Evolutionary conservation across 306 rosid genomes (phyloP).

Genomic region (Cicer bijugum): DNA sequence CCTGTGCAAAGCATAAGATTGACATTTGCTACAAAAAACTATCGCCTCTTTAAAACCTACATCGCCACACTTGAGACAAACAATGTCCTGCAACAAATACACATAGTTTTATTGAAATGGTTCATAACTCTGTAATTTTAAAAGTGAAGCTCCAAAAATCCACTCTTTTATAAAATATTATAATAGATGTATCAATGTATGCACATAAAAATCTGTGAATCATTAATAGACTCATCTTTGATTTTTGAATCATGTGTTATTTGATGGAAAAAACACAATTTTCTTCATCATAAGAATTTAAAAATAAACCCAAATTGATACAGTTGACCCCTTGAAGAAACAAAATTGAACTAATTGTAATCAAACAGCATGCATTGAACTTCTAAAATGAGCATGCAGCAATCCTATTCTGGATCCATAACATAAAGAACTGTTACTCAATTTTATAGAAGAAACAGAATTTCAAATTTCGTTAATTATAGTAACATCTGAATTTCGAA

Average conservation of each 20-base stretch:
- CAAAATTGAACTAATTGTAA: background rate
- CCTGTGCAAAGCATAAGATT: conserved; percentile 50
- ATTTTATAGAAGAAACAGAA: background rate
- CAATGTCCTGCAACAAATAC: conserved; percentile 44
- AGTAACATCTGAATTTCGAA: too few species aligned
- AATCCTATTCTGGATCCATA: background rate
- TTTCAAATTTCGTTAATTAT: too few species aligned
- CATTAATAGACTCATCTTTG: conserved; percentile 1
- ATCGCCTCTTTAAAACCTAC: conserved; percentile 45
- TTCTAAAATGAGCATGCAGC: background rate
- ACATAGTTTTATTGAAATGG: conserved; percentile 5
- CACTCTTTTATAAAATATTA: conserved; percentile 12
- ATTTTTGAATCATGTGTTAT: background rate
- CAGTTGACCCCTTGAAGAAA: background rate
- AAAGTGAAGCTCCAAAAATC: conserved; percentile 11
- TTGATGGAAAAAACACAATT: conserved; percentile 8
- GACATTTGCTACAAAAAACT: conserved; percentile 45
- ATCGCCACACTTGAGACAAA: conserved; percentile 52
- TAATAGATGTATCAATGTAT: background rate
- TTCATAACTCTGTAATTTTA: conserved; percentile 11
- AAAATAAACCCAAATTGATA: conserved; percentile 5
- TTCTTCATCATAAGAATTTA: conserved; percentile 21
- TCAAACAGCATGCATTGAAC: background rate
- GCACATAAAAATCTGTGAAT: conserved; percentile 19
- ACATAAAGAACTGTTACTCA: background rate